Conservation (phyloP, 257 asterid genomes). For the Rubia yunnanensis region DNA sequence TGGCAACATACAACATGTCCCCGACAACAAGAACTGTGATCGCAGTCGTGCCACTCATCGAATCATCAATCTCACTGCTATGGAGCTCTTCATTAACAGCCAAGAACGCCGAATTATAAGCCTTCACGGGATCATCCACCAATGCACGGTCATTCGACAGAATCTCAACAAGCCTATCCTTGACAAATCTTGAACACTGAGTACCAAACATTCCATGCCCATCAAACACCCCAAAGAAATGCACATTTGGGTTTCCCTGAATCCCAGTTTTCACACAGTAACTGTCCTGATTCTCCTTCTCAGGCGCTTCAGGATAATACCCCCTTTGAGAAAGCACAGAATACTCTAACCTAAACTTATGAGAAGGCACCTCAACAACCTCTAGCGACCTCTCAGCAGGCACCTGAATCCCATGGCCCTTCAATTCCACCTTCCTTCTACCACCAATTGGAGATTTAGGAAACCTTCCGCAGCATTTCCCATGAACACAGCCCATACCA, state of each 20-base stretch:
- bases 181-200: slow-evolving; percentile 66
- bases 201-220: slow-evolving; percentile 86
- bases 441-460: slow-evolving; percentile 52
- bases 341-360: slow-evolving; percentile 52
- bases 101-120: slow-evolving; percentile 58
- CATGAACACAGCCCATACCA: slow-evolving; percentile 81
- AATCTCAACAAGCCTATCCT: slow-evolving; percentile 65
- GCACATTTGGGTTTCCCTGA: slow-evolving; percentile 76
- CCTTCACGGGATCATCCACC: slow-evolving; percentile 76
- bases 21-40: slow-evolving; percentile 68
- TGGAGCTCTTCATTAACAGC: slow-evolving; percentile 79
- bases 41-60: slow-evolving; percentile 98
- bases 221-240: slow-evolving; percentile 95
- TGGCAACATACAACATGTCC: slow-evolving; percentile 74
- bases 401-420: slow-evolving; percentile 33
- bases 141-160: slow-evolving; percentile 46
- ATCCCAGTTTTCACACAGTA: slow-evolving; percentile 53
- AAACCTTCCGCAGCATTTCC: slow-evolving; percentile 65
- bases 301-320: slow-evolving; percentile 76
- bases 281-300: slow-evolving; percentile 87
- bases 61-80: slow-evolving; percentile 61
- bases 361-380: slow-evolving; percentile 75
- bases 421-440: slow-evolving; percentile 34
- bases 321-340: slow-evolving; percentile 71
- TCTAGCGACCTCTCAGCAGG: slow-evolving; percentile 38